Evolutionary conservation across 2,329 filamentous ascomycete species (phyloP).

Genomic region (Plenodomus tracheiphilus): DNA sequence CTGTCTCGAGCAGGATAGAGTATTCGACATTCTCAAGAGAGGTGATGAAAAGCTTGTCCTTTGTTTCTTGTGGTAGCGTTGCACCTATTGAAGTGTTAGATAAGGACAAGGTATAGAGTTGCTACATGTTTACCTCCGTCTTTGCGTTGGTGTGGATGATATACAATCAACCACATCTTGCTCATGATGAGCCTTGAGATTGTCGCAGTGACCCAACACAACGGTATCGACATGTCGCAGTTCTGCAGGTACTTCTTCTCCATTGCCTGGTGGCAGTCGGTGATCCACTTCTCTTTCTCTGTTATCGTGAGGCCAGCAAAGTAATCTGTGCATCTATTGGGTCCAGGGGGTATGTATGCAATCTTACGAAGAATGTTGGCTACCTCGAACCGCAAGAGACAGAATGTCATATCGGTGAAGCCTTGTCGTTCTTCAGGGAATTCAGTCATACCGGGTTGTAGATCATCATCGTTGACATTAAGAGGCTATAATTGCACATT

Average conservation of each 20-base stretch:
- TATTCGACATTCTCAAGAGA: constrained; percentile 77
- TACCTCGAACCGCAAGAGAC: constrained; percentile 58
- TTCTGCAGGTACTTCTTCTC: constrained; percentile 55
- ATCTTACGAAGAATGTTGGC: constrained; percentile 52
- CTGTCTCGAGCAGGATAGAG: constrained; percentile 65
- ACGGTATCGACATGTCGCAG: constrained; percentile 59
- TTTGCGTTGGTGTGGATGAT: constrained; percentile 70
- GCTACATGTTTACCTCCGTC: no score
- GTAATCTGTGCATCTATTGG: constrained; percentile 47
- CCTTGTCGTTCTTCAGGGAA: constrained; percentile 53
- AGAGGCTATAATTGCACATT: constrained; percentile 45
- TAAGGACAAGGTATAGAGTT: no score
- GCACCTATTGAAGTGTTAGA: constrained; percentile 34
- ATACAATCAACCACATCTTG: constrained; percentile 77
- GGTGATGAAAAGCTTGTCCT: constrained; percentile 70
- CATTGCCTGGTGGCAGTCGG: constrained; percentile 51
- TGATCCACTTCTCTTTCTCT: constrained; percentile 56
- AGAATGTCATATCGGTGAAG: constrained; percentile 63
- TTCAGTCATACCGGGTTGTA: constrained; percentile 54
- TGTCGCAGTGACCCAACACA: constrained; percentile 71
- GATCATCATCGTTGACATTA: constrained; percentile 60
- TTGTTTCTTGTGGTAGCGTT: constrained; percentile 63
- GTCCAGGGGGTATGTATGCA: constrained; percentile 50
- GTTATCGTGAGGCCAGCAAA: constrained; percentile 50
- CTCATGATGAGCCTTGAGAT: constrained; percentile 72